Percentiles rank a stretch among this genome's conserved stretches.
Conservation (phyloP, 2,329 filamentous ascomycete species). For the Calonectria montana region DNA sequence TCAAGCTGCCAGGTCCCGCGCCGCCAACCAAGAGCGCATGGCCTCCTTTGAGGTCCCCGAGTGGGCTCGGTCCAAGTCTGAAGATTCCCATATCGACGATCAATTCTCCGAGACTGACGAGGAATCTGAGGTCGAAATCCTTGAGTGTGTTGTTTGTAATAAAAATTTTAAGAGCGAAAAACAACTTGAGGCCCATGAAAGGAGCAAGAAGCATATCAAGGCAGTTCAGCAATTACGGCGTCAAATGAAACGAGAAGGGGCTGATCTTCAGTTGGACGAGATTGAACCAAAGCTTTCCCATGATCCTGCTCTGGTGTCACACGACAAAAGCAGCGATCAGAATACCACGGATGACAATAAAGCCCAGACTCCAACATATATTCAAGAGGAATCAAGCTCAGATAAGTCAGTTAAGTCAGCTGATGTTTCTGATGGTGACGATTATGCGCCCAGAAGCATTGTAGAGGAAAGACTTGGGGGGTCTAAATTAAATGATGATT, state of each 20-base stretch:
- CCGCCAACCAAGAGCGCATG: constrained; percentile 82
- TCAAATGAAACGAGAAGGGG: constrained; percentile 86
- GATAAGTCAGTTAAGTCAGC: constrained; percentile 23
- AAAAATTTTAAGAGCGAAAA: constrained; percentile 91
- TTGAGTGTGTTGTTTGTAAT: constrained; percentile 82
- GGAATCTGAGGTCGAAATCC: constrained; percentile 67
- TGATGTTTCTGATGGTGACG: constrained; percentile 47
- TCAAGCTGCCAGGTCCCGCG: constrained; percentile 85
- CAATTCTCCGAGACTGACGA: constrained; percentile 72
- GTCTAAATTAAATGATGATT: neutral
- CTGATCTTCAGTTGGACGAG: constrained; percentile 63
- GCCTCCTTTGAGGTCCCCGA: constrained; percentile 74
- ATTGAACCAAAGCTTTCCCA: constrained; percentile 10
- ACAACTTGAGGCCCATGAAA: constrained; percentile 91
- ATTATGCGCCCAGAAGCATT: constrained; percentile 60
- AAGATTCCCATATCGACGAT: constrained; percentile 60
- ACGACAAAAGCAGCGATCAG: neutral
- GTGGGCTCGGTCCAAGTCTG: constrained; percentile 76
- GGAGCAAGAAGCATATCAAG: constrained; percentile 96
- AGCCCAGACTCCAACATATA: neutral
- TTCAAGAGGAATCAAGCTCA: constrained; percentile 10
- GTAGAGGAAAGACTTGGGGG: constrained; percentile 55
- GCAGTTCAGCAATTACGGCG: constrained; percentile 82
- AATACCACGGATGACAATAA: neutral
- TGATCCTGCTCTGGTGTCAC: neutral